phyloP scores from a whole-genome alignment of 306 rosid species.

The Calophaca sinica region DNA sequence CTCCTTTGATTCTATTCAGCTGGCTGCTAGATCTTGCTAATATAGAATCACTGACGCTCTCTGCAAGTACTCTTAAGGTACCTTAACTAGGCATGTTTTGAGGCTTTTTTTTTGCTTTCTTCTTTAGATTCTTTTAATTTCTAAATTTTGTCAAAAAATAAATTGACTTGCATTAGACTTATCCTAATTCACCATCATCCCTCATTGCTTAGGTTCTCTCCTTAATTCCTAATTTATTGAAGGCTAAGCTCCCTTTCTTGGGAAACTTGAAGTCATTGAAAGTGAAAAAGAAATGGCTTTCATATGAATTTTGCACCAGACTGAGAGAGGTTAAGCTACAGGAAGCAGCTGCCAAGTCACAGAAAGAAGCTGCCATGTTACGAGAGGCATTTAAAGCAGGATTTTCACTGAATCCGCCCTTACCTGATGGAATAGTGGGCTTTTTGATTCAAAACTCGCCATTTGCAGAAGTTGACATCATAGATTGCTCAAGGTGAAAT shows the following conservation, averaged over 20 bases:
- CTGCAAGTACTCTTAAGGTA: slow-evolving; percentile 38
- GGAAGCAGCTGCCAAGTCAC: no score
- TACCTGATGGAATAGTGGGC: slow-evolving; percentile 43
- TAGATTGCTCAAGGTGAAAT: slow-evolving; percentile 36
- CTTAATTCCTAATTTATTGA: slow-evolving; percentile 24
- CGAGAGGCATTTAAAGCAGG: slow-evolving; percentile 4
- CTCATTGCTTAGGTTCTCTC: slow-evolving; percentile 27
- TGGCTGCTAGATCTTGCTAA: slow-evolving; percentile 29
- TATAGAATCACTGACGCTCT: slow-evolving; percentile 26
- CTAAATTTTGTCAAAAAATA: neutral
- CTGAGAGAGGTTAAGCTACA: neutral
- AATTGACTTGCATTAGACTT: neutral
- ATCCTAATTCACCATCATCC: neutral
- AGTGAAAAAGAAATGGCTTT: slow-evolving; percentile 37
- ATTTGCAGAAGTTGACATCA: slow-evolving; percentile 35
- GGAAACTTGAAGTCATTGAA: slow-evolving; percentile 31
- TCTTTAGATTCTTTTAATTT: neutral
- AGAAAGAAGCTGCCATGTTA: slow-evolving; percentile 3
- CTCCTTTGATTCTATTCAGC: slow-evolving; percentile 39
- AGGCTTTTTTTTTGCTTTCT: slow-evolving; percentile 5
- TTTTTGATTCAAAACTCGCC: slow-evolving; percentile 50
- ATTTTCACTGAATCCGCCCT: neutral
- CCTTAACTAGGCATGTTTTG: neutral
- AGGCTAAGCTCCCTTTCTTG: slow-evolving; percentile 35
- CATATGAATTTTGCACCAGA: slow-evolving; percentile 32